Conservation (phyloP, 73 alveolate species). For the Stentor roeselii region DNA sequence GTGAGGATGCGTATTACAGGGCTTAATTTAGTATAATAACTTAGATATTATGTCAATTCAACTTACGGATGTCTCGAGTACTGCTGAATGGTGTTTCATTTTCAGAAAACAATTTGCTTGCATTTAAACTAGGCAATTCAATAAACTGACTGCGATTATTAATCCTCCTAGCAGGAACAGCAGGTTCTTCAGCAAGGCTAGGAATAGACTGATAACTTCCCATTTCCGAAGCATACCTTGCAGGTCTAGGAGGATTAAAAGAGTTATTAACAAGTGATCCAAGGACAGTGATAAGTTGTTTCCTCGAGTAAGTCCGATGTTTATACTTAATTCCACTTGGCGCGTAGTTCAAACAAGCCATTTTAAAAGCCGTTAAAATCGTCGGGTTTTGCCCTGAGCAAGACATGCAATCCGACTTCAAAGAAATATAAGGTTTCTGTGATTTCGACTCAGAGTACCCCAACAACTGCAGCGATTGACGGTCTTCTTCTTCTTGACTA, state of each 20-base stretch:
- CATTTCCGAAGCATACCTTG: not conserved
- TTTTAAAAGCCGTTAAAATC: slow-evolving; percentile 38
- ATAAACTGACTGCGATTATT: not conserved
- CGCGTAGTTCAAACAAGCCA: slow-evolving; percentile 48
- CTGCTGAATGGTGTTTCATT: not conserved
- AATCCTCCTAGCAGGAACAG: not conserved
- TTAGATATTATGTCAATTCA: no score
- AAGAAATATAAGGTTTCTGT: slow-evolving; percentile 18
- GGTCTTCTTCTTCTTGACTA: slow-evolving; percentile 22
- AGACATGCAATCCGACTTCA: slow-evolving; percentile 43
- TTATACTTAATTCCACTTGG: slow-evolving; percentile 29
- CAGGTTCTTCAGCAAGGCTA: not conserved
- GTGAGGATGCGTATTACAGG: no score
- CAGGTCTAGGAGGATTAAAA: not conserved
- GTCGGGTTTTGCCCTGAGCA: slow-evolving; percentile 40
- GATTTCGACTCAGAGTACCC: not conserved
- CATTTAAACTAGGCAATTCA: slow-evolving; percentile 8
- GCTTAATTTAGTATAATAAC: no score
- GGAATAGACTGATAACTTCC: not conserved
- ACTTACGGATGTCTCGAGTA: not conserved
- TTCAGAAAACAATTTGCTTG: slow-evolving; percentile 7
- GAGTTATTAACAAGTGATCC: not conserved
- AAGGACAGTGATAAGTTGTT: not conserved
- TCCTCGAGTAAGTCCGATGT: slow-evolving; percentile 26
- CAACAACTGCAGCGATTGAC: slow-evolving; percentile 11